Conservation (phyloP, 1,284 basidiomycete species). For the Ganoderma resinaceum region DNA sequence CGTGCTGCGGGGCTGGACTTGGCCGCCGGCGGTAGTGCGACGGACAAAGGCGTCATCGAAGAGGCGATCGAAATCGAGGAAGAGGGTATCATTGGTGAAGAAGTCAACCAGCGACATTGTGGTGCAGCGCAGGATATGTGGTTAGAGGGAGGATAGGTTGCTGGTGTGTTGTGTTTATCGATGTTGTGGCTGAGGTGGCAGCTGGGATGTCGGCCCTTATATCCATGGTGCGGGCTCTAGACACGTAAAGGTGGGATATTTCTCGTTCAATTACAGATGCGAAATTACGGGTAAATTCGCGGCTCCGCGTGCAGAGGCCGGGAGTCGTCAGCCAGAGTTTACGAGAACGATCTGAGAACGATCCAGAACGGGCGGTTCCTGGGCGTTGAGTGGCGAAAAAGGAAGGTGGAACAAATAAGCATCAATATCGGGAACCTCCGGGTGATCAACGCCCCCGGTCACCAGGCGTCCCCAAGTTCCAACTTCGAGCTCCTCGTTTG, state of each 20-base stretch:
- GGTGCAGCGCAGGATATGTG: neutral
- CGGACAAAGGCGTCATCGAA: constrained; percentile 51
- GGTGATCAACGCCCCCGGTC: neutral
- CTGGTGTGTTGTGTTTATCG: neutral
- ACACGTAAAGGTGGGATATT: neutral
- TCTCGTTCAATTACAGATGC: neutral
- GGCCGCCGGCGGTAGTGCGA: constrained; percentile 25
- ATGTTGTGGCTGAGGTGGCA: neutral
- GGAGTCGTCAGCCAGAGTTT: neutral
- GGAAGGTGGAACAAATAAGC: neutral
- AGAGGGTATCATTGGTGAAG: neutral
- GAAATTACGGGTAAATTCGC: neutral
- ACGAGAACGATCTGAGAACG: neutral
- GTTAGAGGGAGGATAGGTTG: neutral
- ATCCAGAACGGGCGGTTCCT: too few species aligned
- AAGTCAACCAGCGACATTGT: neutral
- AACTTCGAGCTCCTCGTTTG: too few species aligned
- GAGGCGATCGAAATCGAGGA: neutral
- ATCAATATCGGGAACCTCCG: neutral
- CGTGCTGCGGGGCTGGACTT: constrained; percentile 20
- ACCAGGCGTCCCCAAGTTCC: too few species aligned
- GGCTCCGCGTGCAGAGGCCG: too few species aligned
- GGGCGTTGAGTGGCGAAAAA: neutral
- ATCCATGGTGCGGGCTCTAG: neutral
- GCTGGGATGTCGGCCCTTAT: neutral